Evolutionary conservation across 106 monocot species (phyloP).

Genomic region (Gastrodia elata): DNA sequence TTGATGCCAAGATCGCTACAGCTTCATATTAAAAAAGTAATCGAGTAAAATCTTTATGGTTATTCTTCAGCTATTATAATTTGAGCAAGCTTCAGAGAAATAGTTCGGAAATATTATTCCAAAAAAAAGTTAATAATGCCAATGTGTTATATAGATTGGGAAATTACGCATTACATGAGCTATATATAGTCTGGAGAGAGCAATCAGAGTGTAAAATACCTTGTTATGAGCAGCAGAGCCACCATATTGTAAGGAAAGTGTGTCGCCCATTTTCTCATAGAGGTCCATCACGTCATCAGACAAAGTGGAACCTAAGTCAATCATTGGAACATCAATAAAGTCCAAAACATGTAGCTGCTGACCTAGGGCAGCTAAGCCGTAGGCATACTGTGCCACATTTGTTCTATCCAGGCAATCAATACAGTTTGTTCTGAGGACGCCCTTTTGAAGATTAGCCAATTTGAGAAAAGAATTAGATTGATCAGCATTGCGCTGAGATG

Average conservation of each 20-base stretch:
- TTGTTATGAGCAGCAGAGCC: conserved; percentile 99
- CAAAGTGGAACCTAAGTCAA: conserved; percentile 55
- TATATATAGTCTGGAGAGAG: background rate
- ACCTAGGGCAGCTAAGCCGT: conserved; percentile 78
- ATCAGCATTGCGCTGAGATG: conserved; percentile 7
- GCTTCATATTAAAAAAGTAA: background rate
- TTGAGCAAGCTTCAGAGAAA: background rate
- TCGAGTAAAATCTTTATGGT: background rate
- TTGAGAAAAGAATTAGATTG: conserved; percentile 7
- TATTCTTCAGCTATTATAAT: background rate
- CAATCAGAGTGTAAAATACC: conserved; percentile 25
- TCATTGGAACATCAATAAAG: conserved; percentile 43
- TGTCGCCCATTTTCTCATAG: conserved; percentile 98
- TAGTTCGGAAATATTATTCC: background rate
- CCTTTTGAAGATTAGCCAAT: conserved; percentile 45
- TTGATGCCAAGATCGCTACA: background rate
- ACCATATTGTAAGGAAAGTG: conserved; percentile 89
- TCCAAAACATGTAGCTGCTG: conserved; percentile 65
- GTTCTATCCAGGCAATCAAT: conserved; percentile 98
- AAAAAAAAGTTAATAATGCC: background rate
- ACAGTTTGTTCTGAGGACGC: conserved; percentile 92
- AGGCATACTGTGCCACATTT: conserved; percentile 94
- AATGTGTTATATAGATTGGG: background rate
- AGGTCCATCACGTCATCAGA: conserved; percentile 75
- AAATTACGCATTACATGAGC: background rate